Evolutionary conservation across 257 asterid genomes (phyloP).

Genomic region (Lycium ferocissimum): DNA sequence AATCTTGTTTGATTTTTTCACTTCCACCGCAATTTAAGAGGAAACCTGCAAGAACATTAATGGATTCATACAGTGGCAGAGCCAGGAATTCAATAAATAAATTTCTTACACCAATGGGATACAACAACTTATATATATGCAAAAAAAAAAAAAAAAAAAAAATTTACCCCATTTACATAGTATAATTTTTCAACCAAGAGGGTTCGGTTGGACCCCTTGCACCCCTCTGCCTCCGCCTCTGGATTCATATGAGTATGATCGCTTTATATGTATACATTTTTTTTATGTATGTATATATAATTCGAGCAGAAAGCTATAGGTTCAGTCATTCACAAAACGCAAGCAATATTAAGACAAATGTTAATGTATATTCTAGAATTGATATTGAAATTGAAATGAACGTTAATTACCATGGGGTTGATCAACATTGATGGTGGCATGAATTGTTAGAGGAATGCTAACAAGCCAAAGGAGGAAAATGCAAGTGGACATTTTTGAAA

Average conservation of each 20-base stretch:
- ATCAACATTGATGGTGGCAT: slow-evolving; percentile 54
- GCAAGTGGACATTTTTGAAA: slow-evolving; percentile 68
- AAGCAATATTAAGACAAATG: background rate
- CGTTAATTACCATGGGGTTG: slow-evolving; percentile 22
- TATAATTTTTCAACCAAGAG: too few relatives aligned
- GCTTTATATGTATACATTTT: background rate
- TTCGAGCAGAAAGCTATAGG: background rate
- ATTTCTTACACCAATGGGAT: too few relatives aligned
- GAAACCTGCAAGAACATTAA: slow-evolving; percentile 53
- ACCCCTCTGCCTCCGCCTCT: too few relatives aligned
- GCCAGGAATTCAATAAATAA: too few relatives aligned
- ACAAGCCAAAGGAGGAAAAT: slow-evolving; percentile 86
- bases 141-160: too few relatives aligned
- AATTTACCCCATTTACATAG: too few relatives aligned
- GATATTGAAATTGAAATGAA: background rate
- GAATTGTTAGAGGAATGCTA: slow-evolving; percentile 57
- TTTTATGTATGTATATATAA: background rate
- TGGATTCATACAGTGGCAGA: background rate
- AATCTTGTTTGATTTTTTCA: slow-evolving; percentile 47
- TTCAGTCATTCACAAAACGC: background rate
- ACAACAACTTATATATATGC: too few relatives aligned
- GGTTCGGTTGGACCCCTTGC: too few relatives aligned
- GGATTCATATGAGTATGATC: background rate
- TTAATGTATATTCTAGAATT: background rate
- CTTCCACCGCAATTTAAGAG: slow-evolving; percentile 70